Percentiles rank a stretch among this genome's conserved stretches.
phyloP scores from a whole-genome alignment of 805 yeast genomes.

The Hanseniaspora lindneri region DNA sequence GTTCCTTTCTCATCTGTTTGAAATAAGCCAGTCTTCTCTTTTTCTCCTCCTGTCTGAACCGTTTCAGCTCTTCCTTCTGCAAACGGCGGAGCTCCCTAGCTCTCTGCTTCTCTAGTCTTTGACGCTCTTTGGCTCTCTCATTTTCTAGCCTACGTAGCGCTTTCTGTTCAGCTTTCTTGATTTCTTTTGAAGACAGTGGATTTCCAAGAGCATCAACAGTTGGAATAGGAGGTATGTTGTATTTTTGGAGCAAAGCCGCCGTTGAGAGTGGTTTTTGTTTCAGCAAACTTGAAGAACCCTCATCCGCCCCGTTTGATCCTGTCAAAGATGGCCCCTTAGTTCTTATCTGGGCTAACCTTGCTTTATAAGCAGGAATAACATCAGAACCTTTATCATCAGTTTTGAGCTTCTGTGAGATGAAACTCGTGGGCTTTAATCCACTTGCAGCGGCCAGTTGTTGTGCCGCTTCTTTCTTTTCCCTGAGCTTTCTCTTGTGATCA shows the following conservation, averaged over 20 bases:
- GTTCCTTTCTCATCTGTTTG: background rate
- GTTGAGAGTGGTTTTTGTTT: background rate
- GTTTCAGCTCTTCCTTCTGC: background rate
- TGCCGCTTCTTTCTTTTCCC: background rate
- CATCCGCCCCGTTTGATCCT: background rate
- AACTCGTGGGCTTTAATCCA: background rate
- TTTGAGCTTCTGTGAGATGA: background rate
- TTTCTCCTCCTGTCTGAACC: background rate
- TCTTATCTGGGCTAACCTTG: background rate
- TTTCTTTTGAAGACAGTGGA: background rate
- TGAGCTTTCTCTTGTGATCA: background rate
- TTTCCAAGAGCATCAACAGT: background rate
- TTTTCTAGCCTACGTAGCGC: background rate
- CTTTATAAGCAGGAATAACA: background rate
- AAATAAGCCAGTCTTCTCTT: slow-evolving; percentile 2
- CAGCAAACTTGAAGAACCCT: background rate
- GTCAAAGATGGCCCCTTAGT: background rate
- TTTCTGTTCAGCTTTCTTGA: background rate
- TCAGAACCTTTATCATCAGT: background rate
- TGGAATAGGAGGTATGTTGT: background rate
- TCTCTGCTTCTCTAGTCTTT: background rate
- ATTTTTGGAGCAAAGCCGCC: background rate
- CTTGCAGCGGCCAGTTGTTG: background rate
- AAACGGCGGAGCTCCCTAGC: background rate
- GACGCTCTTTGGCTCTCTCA: background rate